Base-by-base conservation (phyloP, 805 yeast genomes). In the Pichia insulana region DNA sequence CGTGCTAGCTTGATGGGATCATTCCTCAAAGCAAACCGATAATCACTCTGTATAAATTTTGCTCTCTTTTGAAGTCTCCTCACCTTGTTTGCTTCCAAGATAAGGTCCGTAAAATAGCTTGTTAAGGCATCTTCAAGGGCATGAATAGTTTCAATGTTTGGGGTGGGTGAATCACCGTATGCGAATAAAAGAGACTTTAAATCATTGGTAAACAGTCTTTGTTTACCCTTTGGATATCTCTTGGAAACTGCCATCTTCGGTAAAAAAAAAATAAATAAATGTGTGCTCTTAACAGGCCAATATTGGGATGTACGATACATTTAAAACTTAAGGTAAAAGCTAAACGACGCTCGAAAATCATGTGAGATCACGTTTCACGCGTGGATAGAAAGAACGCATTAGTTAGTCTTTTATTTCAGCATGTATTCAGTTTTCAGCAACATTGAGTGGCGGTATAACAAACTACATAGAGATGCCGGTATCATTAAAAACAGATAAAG, bases 1-100 rank as follows among this genome's bases (percentile, higher is more conserved):
- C 90, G 74, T 2, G 85, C 86, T 12, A 80, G 67, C 54, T 83
- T 83, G 12, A 73, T 64, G 2, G 80, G 76, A 52, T 83, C 90
- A 42, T 70, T 71, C 36, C 88, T 62, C 40, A 83, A 58, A 0
- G 82, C 84, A 59, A 80, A 83, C 56, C 74, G 77, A 62, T 83
- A 76, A 54, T 83, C 89, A 34, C 81, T 88, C 15, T 82, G 76
- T 49, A 76, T 78, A 49, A 83, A 69, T 59, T 81, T 83, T 46
- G 69, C 74, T 31, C 87, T 64, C 1, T 52, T 50, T 62, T 30
- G 85, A 69, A 49, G 70, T 65, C 19, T 70, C 54, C 47, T 68
- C 55, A 13, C 81, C 76, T 49, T 73, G 72, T 49, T 75, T 63
- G 63, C 86, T 68, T 67, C 56, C 41, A 55, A 49, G 16, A 63